phyloP scores from a whole-genome alignment of 192 early-diverging fungal genomes.

The Linnemannia schmuckeri region DNA sequence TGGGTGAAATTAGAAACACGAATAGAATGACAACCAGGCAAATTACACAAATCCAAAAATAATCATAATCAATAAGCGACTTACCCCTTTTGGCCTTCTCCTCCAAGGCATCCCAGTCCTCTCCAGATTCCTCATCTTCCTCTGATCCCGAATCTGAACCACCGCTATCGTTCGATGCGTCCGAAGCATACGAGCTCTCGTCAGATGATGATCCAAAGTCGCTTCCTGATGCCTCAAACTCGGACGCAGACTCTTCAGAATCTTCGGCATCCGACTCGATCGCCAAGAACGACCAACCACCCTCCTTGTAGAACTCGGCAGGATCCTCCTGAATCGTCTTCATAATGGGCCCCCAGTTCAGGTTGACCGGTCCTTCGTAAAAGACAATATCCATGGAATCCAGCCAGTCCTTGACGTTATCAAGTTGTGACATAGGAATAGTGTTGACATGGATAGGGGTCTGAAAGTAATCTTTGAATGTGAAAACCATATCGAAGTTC shows the following conservation, averaged over 20 bases:
- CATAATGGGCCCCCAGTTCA: constrained; percentile 98
- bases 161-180: constrained; percentile 64
- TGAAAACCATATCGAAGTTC: constrained; percentile 99
- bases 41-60: neutral
- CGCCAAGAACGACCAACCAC: constrained; percentile 94
- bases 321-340: constrained; percentile 97
- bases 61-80: neutral
- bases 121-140: constrained; percentile 71
- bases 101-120: constrained; percentile 87
- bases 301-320: constrained; percentile 89
- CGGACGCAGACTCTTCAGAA: constrained; percentile 64
- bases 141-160: constrained; percentile 66
- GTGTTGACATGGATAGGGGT: constrained; percentile 96
- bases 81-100: constrained; percentile 78
- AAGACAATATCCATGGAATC: constrained; percentile 93
- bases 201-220: constrained; percentile 93
- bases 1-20: neutral
- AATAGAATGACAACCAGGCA: neutral
- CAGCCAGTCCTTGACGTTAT: constrained; percentile 97
- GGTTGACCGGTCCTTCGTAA: constrained; percentile 93
- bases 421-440: constrained; percentile 91
- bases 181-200: constrained; percentile 70
- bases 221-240: constrained; percentile 50
- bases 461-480: constrained; percentile 93
- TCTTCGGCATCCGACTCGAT: constrained; percentile 73